phyloP scores from a whole-genome alignment of 2,329 filamentous ascomycete species.

The Boeremia lycopersici region DNA sequence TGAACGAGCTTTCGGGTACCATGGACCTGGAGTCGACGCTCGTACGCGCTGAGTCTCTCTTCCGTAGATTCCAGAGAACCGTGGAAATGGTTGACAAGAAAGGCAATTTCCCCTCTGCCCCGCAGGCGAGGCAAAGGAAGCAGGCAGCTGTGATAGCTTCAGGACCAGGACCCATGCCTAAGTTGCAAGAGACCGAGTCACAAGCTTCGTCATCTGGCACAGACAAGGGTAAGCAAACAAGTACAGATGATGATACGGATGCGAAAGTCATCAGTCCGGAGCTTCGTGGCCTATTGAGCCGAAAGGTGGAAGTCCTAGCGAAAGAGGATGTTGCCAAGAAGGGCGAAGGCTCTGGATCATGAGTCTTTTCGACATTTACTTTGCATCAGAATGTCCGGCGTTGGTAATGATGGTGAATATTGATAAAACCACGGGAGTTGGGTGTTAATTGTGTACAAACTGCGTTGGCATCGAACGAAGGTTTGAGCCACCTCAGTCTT shows the following conservation, averaged over 20 bases:
- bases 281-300: conserved; percentile 64
- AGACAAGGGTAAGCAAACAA: conserved; percentile 45
- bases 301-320: conserved; percentile 61
- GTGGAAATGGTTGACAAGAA: conserved; percentile 94
- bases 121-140: conserved; percentile 56
- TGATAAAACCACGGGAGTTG: background rate
- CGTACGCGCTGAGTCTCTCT: conserved; percentile 85
- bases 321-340: conserved; percentile 46
- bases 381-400: conserved; percentile 15
- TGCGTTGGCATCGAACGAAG: conserved; percentile 1
- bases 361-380: background rate
- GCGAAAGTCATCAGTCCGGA: conserved; percentile 67
- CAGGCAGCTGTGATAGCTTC: conserved; percentile 45
- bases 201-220: conserved; percentile 36
- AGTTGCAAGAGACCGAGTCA: conserved; percentile 22
- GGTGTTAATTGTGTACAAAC: background rate
- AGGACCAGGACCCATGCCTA: conserved; percentile 29
- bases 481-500: background rate
- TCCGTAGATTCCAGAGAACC: conserved; percentile 83
- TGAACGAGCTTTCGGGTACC: conserved; percentile 92
- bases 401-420: conserved; percentile 5
- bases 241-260: conserved; percentile 32
- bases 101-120: conserved; percentile 73
- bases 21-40: conserved; percentile 90
- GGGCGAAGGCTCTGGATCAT: conserved; percentile 11